phyloP scores from a whole-genome alignment of 148 eudicot genomes.

The Fagopyrum homotropicum region DNA sequence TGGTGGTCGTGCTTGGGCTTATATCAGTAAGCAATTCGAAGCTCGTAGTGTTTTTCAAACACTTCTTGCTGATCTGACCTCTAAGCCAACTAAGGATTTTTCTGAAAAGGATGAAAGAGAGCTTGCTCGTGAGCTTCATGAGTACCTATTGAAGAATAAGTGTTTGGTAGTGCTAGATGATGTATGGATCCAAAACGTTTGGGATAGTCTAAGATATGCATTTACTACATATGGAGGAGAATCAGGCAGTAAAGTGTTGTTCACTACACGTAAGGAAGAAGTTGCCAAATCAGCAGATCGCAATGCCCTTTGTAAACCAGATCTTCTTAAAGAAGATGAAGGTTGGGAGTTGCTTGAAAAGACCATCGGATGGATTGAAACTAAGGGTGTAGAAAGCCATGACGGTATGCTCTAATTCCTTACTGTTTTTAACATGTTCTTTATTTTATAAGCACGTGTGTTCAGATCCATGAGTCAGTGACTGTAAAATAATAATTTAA shows the following conservation, averaged over 20 bases:
- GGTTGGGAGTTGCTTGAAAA: constrained; percentile 27
- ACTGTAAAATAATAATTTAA: too few relatives aligned
- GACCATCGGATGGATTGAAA: not conserved
- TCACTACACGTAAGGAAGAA: constrained; percentile 15
- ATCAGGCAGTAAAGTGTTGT: constrained; percentile 21
- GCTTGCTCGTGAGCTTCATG: not conserved
- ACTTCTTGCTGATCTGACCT: constrained; percentile 14
- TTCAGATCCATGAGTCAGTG: too few relatives aligned
- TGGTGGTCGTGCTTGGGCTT: not conserved
- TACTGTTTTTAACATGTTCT: too few relatives aligned
- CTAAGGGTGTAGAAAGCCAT: too few relatives aligned
- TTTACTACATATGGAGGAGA: constrained; percentile 19
- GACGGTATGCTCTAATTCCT: too few relatives aligned
- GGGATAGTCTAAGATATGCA: constrained; percentile 27
- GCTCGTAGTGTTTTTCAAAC: constrained; percentile 8
- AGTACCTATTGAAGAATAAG: constrained; percentile 17
- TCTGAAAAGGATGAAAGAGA: not conserved
- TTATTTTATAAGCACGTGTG: too few relatives aligned
- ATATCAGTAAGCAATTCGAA: constrained; percentile 8
- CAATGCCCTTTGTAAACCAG: constrained; percentile 13
- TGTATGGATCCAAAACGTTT: constrained; percentile 26
- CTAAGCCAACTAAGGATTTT: constrained; percentile 15
- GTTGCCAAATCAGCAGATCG: constrained; percentile 17
- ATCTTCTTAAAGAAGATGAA: constrained; percentile 19
- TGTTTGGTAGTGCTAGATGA: constrained; percentile 41